A percentile compares a stretch with the other conserved stretches of the same genome.
phyloP scores from a whole-genome alignment of 2,329 filamentous ascomycete genomes.

The Ascochyta viciae-villosae region DNA sequence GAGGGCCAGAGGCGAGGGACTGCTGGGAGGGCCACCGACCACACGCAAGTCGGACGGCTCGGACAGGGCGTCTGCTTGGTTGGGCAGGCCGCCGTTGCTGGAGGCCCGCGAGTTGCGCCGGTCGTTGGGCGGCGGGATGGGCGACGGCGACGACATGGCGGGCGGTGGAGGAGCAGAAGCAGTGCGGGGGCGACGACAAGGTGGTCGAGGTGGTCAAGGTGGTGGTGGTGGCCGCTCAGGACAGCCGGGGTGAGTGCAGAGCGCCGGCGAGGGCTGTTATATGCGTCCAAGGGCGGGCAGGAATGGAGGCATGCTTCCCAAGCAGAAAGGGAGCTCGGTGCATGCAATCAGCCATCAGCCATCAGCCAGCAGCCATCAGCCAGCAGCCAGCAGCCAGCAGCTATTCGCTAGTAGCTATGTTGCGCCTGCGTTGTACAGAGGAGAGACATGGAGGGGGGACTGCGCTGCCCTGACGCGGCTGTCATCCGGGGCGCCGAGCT shows the following conservation, averaged over 20 bases:
- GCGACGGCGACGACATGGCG: conserved; percentile 46
- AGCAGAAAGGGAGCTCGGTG: conserved; percentile 8
- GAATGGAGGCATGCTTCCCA: conserved; percentile 16
- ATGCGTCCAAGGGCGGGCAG: conserved; percentile 5
- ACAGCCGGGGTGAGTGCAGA: conserved; percentile 3
- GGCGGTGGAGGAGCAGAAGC: background rate
- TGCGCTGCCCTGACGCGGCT: background rate
- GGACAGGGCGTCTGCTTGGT: conserved; percentile 21
- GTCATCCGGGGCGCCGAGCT: background rate
- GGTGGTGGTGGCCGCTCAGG: conserved; percentile 11
- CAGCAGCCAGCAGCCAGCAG: no score
- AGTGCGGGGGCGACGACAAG: conserved; percentile 12
- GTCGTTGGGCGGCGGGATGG: conserved; percentile 47
- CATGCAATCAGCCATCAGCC: no score
- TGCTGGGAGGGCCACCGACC: conserved; percentile 49
- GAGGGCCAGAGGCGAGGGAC: conserved; percentile 48
- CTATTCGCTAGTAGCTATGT: background rate
- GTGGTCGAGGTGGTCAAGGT: background rate
- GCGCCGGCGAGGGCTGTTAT: conserved; percentile 6
- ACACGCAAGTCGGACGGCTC: conserved; percentile 36
- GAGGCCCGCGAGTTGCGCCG: conserved; percentile 46
- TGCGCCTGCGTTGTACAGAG: conserved; percentile 14
- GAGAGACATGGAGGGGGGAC: conserved; percentile 6
- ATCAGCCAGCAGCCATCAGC: no score
- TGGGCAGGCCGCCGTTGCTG: conserved; percentile 37